Conservation (phyloP, 202 grass and related monocot species). For the Musa balbisiana region DNA sequence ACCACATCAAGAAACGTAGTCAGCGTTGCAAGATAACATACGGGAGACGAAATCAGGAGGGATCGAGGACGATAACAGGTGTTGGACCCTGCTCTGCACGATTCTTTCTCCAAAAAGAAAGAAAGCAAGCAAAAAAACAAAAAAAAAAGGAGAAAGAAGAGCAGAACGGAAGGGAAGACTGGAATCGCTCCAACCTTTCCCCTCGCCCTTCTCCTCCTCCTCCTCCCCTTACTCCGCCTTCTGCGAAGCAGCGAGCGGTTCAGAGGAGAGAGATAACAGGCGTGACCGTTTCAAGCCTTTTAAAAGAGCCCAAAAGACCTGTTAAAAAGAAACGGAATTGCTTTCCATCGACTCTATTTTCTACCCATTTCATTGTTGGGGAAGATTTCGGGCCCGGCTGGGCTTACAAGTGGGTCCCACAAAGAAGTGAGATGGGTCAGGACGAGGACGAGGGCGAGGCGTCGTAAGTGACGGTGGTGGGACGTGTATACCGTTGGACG, state of each 20-base stretch:
- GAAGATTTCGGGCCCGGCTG: neutral
- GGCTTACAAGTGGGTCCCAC: neutral
- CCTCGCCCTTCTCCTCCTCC: constrained; percentile 32
- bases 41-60: neutral
- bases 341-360: neutral
- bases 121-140: neutral
- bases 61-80: neutral
- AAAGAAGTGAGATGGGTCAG: too few species aligned
- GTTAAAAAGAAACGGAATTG: neutral
- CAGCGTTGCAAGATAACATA: neutral
- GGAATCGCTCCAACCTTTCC: constrained; percentile 22
- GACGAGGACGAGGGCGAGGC: neutral
- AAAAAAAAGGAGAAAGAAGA: neutral
- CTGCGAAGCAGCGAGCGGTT: neutral
- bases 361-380: neutral
- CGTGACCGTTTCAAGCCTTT: neutral
- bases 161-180: constrained; percentile 42
- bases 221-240: neutral
- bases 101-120: neutral
- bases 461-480: neutral
- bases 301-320: neutral
- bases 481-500: neutral
- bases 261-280: neutral
- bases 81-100: neutral
- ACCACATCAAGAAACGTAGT: neutral